phyloP scores from a whole-genome alignment of 495 filamentous ascomycete species.

The Glonium stellatum region DNA sequence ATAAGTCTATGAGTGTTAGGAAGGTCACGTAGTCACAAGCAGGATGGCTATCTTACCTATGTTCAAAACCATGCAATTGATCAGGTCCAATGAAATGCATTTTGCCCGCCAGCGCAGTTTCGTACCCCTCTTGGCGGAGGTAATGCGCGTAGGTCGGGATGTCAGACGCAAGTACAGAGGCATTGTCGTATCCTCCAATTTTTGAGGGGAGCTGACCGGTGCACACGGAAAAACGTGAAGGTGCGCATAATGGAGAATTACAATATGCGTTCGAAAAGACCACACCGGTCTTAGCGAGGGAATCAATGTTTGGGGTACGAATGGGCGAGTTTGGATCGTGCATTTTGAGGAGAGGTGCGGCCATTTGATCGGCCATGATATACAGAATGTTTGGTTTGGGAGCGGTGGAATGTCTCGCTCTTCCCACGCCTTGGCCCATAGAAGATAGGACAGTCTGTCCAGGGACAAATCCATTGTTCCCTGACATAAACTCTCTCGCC shows the following conservation, averaged over 20 bases:
- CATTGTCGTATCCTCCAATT: conserved; percentile 84
- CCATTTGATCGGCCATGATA: conserved; percentile 91
- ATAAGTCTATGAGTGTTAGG: conserved; percentile 46
- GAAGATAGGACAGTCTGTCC: neutral
- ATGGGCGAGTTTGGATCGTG: conserved; percentile 75
- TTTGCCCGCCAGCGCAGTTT: conserved; percentile 84
- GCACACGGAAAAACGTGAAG: conserved; percentile 82
- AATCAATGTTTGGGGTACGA: conserved; percentile 78
- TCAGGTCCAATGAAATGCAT: conserved; percentile 91
- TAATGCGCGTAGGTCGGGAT: conserved; percentile 85
- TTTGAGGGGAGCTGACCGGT: conserved; percentile 79
- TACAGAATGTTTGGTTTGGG: conserved; percentile 67
- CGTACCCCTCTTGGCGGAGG: conserved; percentile 73
- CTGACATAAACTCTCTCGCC: neutral
- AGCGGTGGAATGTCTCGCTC: neutral
- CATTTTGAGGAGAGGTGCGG: conserved; percentile 75
- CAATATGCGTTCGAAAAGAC: conserved; percentile 87
- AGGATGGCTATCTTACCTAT: conserved; percentile 38
- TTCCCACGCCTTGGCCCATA: neutral
- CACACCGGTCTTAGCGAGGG: conserved; percentile 67
- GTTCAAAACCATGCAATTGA: conserved; percentile 85
- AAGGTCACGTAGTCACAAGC: neutral
- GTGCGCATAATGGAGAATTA: conserved; percentile 80
- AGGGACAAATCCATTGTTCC: neutral
- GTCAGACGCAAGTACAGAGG: conserved; percentile 64